A percentile compares a stretch with the other conserved stretches of the same genome.
Evolutionary conservation across 306 rosid genomes (phyloP).

Genomic region (Ceratonia siliqua): DNA sequence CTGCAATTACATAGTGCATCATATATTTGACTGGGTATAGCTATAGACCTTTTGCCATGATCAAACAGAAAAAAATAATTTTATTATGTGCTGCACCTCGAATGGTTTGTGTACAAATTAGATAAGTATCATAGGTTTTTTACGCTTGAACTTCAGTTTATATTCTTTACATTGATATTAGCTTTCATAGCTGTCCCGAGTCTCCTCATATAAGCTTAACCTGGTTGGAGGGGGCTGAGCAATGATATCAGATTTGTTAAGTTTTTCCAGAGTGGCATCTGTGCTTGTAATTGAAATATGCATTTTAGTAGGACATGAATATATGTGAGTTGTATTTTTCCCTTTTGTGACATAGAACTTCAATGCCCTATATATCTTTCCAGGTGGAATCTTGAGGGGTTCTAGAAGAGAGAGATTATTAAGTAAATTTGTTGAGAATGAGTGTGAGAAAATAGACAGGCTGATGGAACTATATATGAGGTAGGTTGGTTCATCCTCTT

Average conservation of each 20-base stretch:
- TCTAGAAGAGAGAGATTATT: slow-evolving; percentile 91
- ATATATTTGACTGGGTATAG: slow-evolving; percentile 11
- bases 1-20: background rate
- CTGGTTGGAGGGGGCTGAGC: background rate
- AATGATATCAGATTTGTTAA: no score
- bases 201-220: no score
- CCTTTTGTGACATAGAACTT: slow-evolving; percentile 25
- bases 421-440: slow-evolving; percentile 89
- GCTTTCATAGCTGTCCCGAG: background rate
- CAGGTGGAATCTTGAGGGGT: slow-evolving; percentile 97
- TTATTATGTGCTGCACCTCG: background rate
- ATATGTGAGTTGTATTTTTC: background rate
- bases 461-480: slow-evolving; percentile 93
- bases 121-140: background rate
- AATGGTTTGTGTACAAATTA: background rate
- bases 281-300: slow-evolving; percentile 14
- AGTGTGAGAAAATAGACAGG: slow-evolving; percentile 93
- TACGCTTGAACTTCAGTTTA: background rate
- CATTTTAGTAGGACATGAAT: slow-evolving; percentile 1
- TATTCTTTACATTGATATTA: background rate
- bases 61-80: background rate
- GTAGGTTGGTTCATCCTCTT: slow-evolving; percentile 44
- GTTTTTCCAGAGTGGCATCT: background rate
- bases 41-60: background rate
- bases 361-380: slow-evolving; percentile 28